Evolutionary conservation across 371 early-diverging fungal genomes (phyloP), one percentile per base, ranked within the genome.

Genomic region (Circinella umbellata): DNA sequence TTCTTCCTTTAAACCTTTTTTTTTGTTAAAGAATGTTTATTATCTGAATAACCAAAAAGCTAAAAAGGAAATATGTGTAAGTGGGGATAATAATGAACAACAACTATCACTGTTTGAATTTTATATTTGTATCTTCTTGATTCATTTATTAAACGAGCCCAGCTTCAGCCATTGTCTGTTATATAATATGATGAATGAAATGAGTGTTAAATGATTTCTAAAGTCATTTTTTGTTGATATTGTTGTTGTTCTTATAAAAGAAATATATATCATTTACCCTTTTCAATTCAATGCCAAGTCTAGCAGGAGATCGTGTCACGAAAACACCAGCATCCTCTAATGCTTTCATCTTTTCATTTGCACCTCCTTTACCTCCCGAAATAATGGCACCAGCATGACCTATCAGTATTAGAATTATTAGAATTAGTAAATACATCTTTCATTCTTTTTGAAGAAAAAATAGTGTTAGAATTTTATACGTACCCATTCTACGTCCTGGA

Each of bases 381-480:
- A 99, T 96, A 76, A 99, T 99, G 69, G 99, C 99, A 76, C 99
- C 98, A 72, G 97, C 97, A 76, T 98, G 97, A 71, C 96, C 94
- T 92, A 86, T 51, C 8, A 47, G 1, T 15, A 14, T 17, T 13
- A 68, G 68, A 47, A 57, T 57, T 57, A 57, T 57, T 18, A 10
- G 57, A n/a, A 7, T 54, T 17, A 54, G 10, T 8, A 54, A 14
- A n/a, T 7, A n/a, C 18, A 11, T 3, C 11, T 42, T 42, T 42
- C 42, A 42, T 42, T 42, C 42, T 42, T 11, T 42, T 27, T 27
- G 27, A 42, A 42, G 3, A 6, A 42, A 51, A 51, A 15, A 5
- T 5, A 13, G 15, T 51, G 15, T 51, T 13, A 13, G 3, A 13
- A 4, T 51, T 51, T 57, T 80, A 42, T 84, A n/a, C n/a, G n/a